Conservation (phyloP, 805 yeast genomes). For the Geotrichum ghanense region DNA sequence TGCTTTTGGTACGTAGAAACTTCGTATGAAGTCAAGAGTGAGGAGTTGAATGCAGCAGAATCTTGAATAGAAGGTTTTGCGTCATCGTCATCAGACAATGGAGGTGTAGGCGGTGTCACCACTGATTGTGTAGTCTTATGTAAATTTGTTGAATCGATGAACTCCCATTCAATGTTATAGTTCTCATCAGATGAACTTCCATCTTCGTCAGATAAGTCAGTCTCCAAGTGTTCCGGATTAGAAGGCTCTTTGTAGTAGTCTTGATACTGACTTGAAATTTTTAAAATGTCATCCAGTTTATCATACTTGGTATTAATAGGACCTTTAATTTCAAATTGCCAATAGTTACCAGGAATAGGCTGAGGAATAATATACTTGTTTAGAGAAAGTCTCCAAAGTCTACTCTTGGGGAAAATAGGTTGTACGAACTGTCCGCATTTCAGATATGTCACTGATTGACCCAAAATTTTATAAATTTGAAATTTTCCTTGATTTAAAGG, state of each 20-base stretch:
- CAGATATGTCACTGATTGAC: slow-evolving; percentile 46
- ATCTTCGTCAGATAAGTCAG: background rate
- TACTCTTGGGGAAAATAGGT: slow-evolving; percentile 58
- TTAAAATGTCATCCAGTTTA: slow-evolving; percentile 10
- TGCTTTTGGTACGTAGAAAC: too few species aligned
- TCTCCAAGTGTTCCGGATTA: background rate
- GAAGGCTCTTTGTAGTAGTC: slow-evolving; percentile 2
- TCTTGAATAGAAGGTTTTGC: too few species aligned
- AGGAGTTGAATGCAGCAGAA: too few species aligned
- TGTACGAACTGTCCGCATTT: slow-evolving; percentile 62
- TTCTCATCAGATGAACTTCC: too few species aligned
- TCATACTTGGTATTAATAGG: slow-evolving; percentile 3
- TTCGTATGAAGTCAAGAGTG: too few species aligned
- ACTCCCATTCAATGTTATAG: slow-evolving; percentile 1
- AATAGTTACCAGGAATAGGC: slow-evolving; percentile 64
- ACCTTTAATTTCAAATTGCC: slow-evolving; percentile 36
- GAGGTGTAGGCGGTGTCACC: background rate
- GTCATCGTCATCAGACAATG: background rate
- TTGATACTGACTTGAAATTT: slow-evolving; percentile 10
- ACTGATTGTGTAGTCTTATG: background rate
- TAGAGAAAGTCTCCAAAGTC: slow-evolving; percentile 38
- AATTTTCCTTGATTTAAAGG: slow-evolving; percentile 46
- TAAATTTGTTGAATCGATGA: background rate
- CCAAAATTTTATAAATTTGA: slow-evolving; percentile 47
- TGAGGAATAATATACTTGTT: slow-evolving; percentile 50